Conservation (phyloP, 441 rosid genomes). For the Arabidopsis lyrata region DNA sequence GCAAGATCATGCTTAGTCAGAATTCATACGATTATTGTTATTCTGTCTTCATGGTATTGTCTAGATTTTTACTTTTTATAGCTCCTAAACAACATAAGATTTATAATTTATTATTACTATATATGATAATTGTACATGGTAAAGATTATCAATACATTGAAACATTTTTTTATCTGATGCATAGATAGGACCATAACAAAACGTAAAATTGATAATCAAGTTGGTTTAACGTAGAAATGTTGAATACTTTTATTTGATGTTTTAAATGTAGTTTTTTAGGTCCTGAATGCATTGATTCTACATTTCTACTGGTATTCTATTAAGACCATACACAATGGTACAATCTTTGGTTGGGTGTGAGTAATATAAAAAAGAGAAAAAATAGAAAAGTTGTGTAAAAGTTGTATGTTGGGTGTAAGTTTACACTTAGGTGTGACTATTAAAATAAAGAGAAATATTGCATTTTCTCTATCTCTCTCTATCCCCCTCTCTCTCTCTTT, state of each 20-base stretch:
- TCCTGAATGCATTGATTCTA: constrained; percentile 26
- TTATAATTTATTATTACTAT: neutral
- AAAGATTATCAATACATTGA: neutral
- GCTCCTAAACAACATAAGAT: neutral
- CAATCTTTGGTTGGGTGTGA: too few species aligned
- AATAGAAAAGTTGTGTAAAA: too few species aligned
- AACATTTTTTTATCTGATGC: neutral
- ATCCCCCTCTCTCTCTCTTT: too few species aligned
- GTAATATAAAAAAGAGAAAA: too few species aligned
- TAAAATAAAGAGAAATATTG: too few species aligned
- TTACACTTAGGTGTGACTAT: too few species aligned
- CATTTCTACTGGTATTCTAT: constrained; percentile 1
- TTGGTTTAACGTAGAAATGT: neutral
- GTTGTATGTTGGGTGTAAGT: too few species aligned
- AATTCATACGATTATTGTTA: constrained; percentile 10
- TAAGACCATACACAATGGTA: too few species aligned
- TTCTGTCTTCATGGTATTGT: constrained; percentile 17
- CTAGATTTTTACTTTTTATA: constrained; percentile 11
- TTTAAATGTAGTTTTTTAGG: neutral
- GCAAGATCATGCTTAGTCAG: constrained; percentile 17
- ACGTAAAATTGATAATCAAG: neutral
- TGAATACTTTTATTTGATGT: neutral
- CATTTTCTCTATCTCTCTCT: too few species aligned
- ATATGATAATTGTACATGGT: too few species aligned
- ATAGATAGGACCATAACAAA: constrained; percentile 3